Base-by-base conservation (phyloP, 176 grass and related monocot species). In the Poa annua region DNA sequence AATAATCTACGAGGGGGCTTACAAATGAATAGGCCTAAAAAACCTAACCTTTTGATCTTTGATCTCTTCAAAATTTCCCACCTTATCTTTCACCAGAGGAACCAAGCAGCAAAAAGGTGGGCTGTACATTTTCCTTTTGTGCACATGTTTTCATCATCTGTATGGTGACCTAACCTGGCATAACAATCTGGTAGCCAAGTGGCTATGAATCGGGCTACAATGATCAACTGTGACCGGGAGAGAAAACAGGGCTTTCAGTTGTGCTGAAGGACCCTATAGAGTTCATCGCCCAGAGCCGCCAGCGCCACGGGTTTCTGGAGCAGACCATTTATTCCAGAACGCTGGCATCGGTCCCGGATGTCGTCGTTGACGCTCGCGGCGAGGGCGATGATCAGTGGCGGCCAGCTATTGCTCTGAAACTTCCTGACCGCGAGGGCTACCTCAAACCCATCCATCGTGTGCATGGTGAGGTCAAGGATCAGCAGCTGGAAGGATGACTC, bases 221-320 rank as follows among this genome's bases (percentile, higher is more conserved):
- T 13, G 47, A 15, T 49, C 47, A 1, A 49, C 13, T 13, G 47
- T 15, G 12, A 47, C 44, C 11, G 44, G 66, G 20, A 50, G 57
- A 76, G 71, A 54, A 71, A 89, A 15, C 62, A 64, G 47, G 72
- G 56, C 39, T 82, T 80, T 92, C 75, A 99, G 52, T 88, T 90
- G 80, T 83, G 90, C 70, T 94, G 93, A 85, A 99, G 91, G 52
- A 92, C 91, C 86, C 93, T 99, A 80, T 92, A 93, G 70, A 99
- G 69, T 83, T 99, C 93, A 57, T 94, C 96, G 60, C 90, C 89
- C 88, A 99, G 81, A 41, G 85, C 77, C 35, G 75, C 76, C 50
- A 94, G 75, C 9, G 91, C 94, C 21, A 90, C 63, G 4, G 96
- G 96, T 89, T 99, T 99, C 79, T 86, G 89, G 50, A 99, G 87